Evolutionary conservation across 495 filamentous ascomycete genomes (phyloP), one percentile per base, ranked within the genome.

Genomic region (Platismatia glauca): DNA sequence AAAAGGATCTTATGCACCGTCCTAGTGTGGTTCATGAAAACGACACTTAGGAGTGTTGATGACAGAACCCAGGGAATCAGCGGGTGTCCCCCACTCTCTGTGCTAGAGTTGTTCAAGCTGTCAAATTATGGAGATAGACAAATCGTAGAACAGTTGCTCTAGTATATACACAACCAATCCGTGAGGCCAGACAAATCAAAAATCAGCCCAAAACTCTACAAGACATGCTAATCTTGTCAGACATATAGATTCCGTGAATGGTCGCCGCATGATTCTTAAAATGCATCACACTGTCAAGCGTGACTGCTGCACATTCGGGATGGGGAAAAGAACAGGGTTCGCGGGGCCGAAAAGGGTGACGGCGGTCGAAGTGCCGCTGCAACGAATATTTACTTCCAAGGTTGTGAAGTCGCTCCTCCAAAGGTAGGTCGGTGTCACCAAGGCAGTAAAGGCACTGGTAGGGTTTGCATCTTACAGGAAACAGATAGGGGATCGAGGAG

Each of bases 401-500:
- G 29, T 57, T 57, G 6, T 33, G 13, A 7, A 57, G 29, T 57
- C 53, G 53, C 53, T 57, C 6, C 8, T 57, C 0, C 15, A 57
- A 57, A 57, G 29, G 29, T 33, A 57, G 7, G 27, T 64, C 43
- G 69, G 61, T 18, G 53, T 58, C 8, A 38, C 24, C 5, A 68
- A 69, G 20, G 22, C 11, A 44, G 20, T 44, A 44, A 44, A 44
- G 20, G 11, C 7, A 44, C 11, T 44, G 11, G 16, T 57, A 57
- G 63, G 5, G 13, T 57, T 57, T 57, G 13, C 13, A 34, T 33
- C 53, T 57, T 5, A 34, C 1, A 16, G 29, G 70, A 62, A n/a
- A 72, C 62, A n/a, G 68, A 71, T n/a, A 71, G 65, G 0, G 67
- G 65, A 43, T 20, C 39, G 39, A 43, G 39, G 18, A n/a, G 18